These are phyloP conservation scores for Blastobotrys proliferans DNA, from an alignment of 1,139 yeast genomes.

Conservation along the genomic window DNA sequence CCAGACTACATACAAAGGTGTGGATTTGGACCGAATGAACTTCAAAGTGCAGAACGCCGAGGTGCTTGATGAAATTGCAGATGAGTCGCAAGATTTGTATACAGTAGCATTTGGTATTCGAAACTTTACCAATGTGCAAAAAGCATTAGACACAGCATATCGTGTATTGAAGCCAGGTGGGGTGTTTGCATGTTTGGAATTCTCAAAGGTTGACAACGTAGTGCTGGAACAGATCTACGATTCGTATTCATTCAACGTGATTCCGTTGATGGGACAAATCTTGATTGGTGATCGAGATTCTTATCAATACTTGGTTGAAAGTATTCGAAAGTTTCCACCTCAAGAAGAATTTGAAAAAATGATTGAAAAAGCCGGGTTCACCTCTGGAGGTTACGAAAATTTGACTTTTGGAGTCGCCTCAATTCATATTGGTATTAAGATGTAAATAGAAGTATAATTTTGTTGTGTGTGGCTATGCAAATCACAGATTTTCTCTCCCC, in stretches of 20 bases:
- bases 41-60: conserved; percentile 94
- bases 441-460: too few species aligned
- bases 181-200: conserved; percentile 92
- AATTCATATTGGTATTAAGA: conserved; percentile 91
- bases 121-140: conserved; percentile 91
- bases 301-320: conserved; percentile 91
- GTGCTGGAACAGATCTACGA: conserved; percentile 72
- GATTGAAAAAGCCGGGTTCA: conserved; percentile 95
- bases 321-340: conserved; percentile 84
- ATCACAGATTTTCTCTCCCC: too few species aligned
- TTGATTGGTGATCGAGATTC: conserved; percentile 94
- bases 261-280: conserved; percentile 94
- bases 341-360: conserved; percentile 87
- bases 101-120: conserved; percentile 97
- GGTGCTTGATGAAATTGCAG: conserved; percentile 73
- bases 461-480: too few species aligned
- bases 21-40: conserved; percentile 54
- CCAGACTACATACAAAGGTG: conserved; percentile 42
- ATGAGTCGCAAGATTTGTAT: conserved; percentile 87
- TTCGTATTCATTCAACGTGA: conserved; percentile 79
- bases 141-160: conserved; percentile 89
- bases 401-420: conserved; percentile 96
- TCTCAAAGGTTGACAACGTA: conserved; percentile 84
- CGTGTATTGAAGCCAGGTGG: conserved; percentile 98
- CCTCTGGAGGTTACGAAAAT: conserved; percentile 81